Evolutionary conservation across 169 alveolate genomes (phyloP).

Genomic region (Plasmodium inui): DNA sequence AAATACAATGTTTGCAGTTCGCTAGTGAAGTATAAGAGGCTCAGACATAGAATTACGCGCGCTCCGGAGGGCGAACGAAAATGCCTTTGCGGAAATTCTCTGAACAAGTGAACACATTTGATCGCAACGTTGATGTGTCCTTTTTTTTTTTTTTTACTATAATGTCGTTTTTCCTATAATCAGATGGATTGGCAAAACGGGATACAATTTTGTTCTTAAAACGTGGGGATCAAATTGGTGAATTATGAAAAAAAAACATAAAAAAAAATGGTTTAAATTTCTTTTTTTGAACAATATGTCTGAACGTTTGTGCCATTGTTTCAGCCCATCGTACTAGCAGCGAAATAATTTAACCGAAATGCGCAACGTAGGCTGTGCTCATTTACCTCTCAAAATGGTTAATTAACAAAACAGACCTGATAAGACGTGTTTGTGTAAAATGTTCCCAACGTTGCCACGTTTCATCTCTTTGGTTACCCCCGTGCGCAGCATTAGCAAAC

Average conservation of each 20-base stretch:
- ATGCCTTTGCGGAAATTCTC: neutral
- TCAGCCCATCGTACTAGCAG: neutral
- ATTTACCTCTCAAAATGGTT: neutral
- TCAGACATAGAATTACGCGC: neutral
- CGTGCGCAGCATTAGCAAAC: neutral
- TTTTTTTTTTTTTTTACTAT: neutral
- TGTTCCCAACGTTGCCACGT: neutral
- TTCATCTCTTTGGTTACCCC: neutral
- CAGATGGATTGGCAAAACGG: neutral
- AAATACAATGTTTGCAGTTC: neutral
- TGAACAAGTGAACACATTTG: neutral
- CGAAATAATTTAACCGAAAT: neutral
- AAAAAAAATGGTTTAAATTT: neutral
- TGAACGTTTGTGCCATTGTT: neutral
- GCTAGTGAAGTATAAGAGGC: neutral
- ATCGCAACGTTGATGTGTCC: neutral
- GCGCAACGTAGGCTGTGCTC: neutral
- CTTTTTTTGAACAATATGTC: neutral
- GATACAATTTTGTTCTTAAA: neutral
- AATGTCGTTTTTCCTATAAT: neutral
- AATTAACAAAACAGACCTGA: neutral
- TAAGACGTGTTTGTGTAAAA: neutral
- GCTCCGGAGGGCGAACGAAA: neutral
- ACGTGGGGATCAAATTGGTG: neutral
- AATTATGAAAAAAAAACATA: neutral